Evolutionary conservation across 495 filamentous ascomycete genomes (phyloP).

Genomic region (Beverwykella pulmonaria): DNA sequence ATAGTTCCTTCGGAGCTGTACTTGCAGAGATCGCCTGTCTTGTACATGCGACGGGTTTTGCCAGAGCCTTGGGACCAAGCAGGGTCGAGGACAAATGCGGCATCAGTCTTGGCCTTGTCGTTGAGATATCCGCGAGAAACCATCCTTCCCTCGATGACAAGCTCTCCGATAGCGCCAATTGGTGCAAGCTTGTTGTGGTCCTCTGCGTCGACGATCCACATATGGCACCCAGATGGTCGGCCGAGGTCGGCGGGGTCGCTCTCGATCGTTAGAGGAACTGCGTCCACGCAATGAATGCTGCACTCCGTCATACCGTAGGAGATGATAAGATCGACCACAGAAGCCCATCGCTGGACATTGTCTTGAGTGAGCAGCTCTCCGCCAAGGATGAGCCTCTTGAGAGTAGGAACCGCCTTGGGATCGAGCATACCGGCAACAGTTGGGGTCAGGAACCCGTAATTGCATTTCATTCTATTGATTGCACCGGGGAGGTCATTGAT

Average conservation of each 20-base stretch:
- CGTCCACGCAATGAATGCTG: conserved; percentile 7
- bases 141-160: conserved; percentile 52
- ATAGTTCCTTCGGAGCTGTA: conserved; percentile 47
- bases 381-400: conserved; percentile 39
- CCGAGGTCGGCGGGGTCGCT: conserved; percentile 50
- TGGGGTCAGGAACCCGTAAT: conserved; percentile 40
- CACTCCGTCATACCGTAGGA: conserved; percentile 29
- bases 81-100: conserved; percentile 40
- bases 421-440: conserved; percentile 26
- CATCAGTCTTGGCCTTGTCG: conserved; percentile 39
- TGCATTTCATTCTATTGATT: conserved; percentile 38
- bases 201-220: conserved; percentile 44
- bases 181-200: conserved; percentile 48
- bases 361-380: conserved; percentile 26
- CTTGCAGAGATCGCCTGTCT: conserved; percentile 48
- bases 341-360: conserved; percentile 16
- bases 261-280: conserved; percentile 5
- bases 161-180: conserved; percentile 52
- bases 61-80: conserved; percentile 9
- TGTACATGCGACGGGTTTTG: conserved; percentile 42
- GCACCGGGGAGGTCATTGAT: conserved; percentile 41
- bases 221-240: conserved; percentile 34
- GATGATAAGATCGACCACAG: conserved; percentile 12
- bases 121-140: conserved; percentile 48
- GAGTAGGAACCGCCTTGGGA: conserved; percentile 15